A percentile compares a stretch with the other conserved stretches of the same genome.
Conservation (phyloP, 2,329 filamentous ascomycete species). For the Macrophomina tecta region DNA sequence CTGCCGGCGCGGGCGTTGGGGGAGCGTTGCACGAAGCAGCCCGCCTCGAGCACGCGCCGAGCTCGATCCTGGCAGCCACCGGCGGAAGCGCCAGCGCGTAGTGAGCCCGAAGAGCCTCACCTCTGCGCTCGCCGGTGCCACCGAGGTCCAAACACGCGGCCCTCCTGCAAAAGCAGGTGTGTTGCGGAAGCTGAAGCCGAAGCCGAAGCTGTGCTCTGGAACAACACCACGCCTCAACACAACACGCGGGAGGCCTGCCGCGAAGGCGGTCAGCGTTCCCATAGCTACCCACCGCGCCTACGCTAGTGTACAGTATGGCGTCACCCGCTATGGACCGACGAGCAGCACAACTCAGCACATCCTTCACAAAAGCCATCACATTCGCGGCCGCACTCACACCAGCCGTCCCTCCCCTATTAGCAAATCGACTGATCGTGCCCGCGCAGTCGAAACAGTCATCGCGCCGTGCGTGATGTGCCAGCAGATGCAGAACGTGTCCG, state of each 20-base stretch:
- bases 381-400: not conserved
- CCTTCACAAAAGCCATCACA: constrained; percentile 4
- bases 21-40: constrained; percentile 3
- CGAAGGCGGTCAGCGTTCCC: constrained; percentile 23
- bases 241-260: too few relatives aligned
- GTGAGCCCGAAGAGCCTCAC: constrained; percentile 14
- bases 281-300: constrained; percentile 12
- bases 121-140: not conserved
- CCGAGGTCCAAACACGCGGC: too few relatives aligned
- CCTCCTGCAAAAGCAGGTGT: too few relatives aligned
- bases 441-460: not conserved
- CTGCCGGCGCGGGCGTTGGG: not conserved
- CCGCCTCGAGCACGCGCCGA: constrained; percentile 15
- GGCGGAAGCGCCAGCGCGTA: constrained; percentile 21
- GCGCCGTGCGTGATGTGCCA: constrained; percentile 22
- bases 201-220: too few relatives aligned
- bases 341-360: constrained; percentile 21
- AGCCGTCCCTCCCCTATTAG: not conserved
- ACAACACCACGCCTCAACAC: too few relatives aligned
- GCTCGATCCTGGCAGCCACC: constrained; percentile 7
- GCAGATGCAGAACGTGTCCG: constrained; percentile 22
- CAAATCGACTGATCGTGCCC: constrained; percentile 8
- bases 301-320: not conserved
- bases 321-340: constrained; percentile 3
- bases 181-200: too few relatives aligned